A percentile compares a stretch with the other conserved stretches of the same genome.
These are phyloP conservation scores for Physaria fendleri DNA, from an alignment of 345 rosid genomes.

Conservation along the genomic window DNA sequence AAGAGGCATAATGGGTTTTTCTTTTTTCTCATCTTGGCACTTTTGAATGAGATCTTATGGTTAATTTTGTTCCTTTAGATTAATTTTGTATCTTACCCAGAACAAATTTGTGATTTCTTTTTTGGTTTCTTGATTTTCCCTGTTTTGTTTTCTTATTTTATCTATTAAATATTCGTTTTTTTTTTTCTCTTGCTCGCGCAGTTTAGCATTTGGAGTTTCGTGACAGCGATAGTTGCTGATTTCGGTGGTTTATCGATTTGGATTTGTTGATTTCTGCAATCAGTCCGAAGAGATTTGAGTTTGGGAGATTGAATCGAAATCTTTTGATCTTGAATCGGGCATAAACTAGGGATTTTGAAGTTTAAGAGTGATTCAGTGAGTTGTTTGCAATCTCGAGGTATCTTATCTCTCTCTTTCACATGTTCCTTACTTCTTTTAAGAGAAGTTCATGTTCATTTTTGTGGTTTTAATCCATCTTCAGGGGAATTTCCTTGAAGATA, in stretches of 20 bases:
- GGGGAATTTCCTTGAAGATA: no score
- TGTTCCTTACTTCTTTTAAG: neutral
- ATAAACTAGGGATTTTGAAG: constrained; percentile 3
- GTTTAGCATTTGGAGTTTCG: constrained; percentile 7
- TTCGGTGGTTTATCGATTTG: constrained; percentile 7
- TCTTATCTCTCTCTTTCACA: neutral
- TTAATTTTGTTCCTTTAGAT: neutral
- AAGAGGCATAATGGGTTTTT: no score
- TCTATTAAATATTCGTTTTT: neutral
- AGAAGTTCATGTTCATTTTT: neutral
- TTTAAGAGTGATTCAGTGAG: constrained; percentile 19
- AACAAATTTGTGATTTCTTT: neutral
- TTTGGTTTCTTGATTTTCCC: neutral
- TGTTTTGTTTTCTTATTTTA: constrained; percentile 4
- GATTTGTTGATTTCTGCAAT: constrained; percentile 14
- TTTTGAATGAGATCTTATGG: constrained; percentile 5
- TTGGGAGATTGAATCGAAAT: constrained; percentile 2
- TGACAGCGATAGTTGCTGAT: neutral
- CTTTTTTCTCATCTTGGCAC: neutral
- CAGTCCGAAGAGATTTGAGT: neutral
- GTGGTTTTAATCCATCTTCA: neutral
- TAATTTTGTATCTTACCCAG: constrained; percentile 11
- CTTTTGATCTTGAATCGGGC: neutral
- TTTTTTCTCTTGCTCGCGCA: constrained; percentile 11
- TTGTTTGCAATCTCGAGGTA: constrained; percentile 11